phyloP scores from a whole-genome alignment of 495 filamentous ascomycete genomes.

The Jackrogersella minutella region DNA sequence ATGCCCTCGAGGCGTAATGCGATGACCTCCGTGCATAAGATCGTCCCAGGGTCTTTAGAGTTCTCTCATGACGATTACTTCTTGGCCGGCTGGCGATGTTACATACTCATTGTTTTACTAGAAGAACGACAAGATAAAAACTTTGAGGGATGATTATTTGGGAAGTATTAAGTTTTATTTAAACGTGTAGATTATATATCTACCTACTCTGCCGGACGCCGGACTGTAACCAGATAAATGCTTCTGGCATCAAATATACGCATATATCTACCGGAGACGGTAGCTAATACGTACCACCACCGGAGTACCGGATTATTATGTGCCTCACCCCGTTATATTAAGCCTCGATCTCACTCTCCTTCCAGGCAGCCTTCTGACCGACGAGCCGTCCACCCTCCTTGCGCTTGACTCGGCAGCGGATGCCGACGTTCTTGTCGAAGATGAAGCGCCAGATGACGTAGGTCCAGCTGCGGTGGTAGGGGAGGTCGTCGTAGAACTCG shows the following conservation, averaged over 20 bases:
- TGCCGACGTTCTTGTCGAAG: slow-evolving; percentile 83
- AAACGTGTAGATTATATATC: slow-evolving; percentile 1
- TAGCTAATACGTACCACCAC: neutral
- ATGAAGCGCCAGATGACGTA: slow-evolving; percentile 96
- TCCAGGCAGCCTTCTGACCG: slow-evolving; percentile 55
- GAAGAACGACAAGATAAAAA: no score
- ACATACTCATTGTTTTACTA: no score
- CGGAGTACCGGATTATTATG: neutral
- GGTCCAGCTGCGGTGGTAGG: slow-evolving; percentile 86
- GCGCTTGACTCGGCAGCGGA: slow-evolving; percentile 93
- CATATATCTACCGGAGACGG: slow-evolving; percentile 55
- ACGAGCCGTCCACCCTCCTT: slow-evolving; percentile 77
- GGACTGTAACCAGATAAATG: neutral
- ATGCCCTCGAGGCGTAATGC: neutral
- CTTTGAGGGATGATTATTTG: neutral
- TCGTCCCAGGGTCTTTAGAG: neutral
- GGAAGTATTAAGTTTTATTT: slow-evolving; percentile 3
- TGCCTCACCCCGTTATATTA: slow-evolving; percentile 74
- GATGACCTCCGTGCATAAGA: neutral
- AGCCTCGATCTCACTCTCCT: slow-evolving; percentile 64
- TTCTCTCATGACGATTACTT: neutral
- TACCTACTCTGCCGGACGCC: slow-evolving; percentile 12
- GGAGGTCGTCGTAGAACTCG: slow-evolving; percentile 93
- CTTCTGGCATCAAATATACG: slow-evolving; percentile 10
- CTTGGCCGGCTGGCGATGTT: neutral